Conservation (phyloP, 805 yeast species). For the Candida krabiensis region DNA sequence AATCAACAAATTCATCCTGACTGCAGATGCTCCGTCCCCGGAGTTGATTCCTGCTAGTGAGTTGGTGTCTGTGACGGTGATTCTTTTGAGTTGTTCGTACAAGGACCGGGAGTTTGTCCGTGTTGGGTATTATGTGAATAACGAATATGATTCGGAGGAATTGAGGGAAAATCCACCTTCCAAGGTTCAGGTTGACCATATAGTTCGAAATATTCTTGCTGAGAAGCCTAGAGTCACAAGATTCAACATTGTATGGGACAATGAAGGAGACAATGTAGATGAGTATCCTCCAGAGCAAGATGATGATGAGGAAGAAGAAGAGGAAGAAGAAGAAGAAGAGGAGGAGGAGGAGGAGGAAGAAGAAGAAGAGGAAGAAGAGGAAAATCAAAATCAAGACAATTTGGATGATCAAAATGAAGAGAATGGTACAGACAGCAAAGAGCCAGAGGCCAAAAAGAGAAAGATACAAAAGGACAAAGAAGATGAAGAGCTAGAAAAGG, state of each 20-base stretch:
- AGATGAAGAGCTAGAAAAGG: constrained; percentile 36
- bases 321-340: constrained; percentile 52
- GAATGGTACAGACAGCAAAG: constrained; percentile 41
- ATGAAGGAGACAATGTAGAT: constrained; percentile 53
- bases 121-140: constrained; percentile 96
- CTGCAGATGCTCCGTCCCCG: constrained; percentile 96
- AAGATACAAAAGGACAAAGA: constrained; percentile 6
- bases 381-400: constrained; percentile 32
- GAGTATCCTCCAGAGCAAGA: constrained; percentile 79
- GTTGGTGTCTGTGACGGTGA: constrained; percentile 92
- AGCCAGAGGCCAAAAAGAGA: constrained; percentile 16
- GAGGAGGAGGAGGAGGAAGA: constrained; percentile 61
- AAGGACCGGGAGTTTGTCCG: constrained; percentile 93
- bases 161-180: constrained; percentile 90
- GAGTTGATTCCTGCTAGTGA: constrained; percentile 96
- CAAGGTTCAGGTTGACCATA: constrained; percentile 90
- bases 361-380: constrained; percentile 48
- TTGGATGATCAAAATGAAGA: constrained; percentile 41
- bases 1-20: constrained; percentile 84
- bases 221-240: constrained; percentile 98
- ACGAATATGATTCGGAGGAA: constrained; percentile 93
- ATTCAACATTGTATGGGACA: constrained; percentile 96
- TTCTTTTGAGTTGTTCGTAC: constrained; percentile 87
- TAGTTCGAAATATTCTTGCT: constrained; percentile 90
- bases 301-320: constrained; percentile 61